phyloP scores from a whole-genome alignment of 306 rosid genomes.

The Sicyos edulis region DNA sequence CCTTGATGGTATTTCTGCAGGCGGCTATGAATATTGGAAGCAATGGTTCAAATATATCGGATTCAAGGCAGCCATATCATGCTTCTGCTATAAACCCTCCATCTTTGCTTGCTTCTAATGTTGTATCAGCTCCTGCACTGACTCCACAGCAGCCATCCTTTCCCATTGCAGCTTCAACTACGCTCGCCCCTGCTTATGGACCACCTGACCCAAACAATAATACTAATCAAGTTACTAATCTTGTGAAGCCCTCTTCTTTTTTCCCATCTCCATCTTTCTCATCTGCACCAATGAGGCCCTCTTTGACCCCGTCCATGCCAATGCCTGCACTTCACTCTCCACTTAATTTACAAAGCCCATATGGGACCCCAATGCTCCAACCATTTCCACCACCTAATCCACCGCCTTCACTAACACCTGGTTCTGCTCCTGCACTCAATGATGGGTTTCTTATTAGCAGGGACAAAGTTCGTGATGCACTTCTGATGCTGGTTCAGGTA shows the following conservation, averaged over 20 bases:
- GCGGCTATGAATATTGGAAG: slow-evolving; percentile 43
- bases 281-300: slow-evolving; percentile 47
- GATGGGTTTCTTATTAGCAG: slow-evolving; percentile 41
- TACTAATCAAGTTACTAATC: slow-evolving; percentile 47
- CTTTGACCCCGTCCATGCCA: slow-evolving; percentile 48
- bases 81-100: slow-evolving; percentile 37
- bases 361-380: slow-evolving; percentile 77
- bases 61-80: slow-evolving; percentile 37
- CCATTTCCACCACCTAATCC: slow-evolving; percentile 84
- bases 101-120: slow-evolving; percentile 37
- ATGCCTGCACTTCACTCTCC: slow-evolving; percentile 48
- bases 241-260: slow-evolving; percentile 72
- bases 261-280: slow-evolving; percentile 46
- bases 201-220: slow-evolving; percentile 38
- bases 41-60: slow-evolving; percentile 24
- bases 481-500: slow-evolving; percentile 77
- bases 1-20: slow-evolving; percentile 44
- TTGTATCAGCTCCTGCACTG: slow-evolving; percentile 42
- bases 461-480: slow-evolving; percentile 77
- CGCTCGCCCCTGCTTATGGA: slow-evolving; percentile 34
- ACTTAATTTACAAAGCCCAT: slow-evolving; percentile 55
- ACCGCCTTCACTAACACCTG: slow-evolving; percentile 60
- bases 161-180: slow-evolving; percentile 44
- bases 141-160: slow-evolving; percentile 41
- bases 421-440: slow-evolving; percentile 31